Evolutionary conservation across 805 yeast species (phyloP).

Genomic region (Hanseniaspora thailandica): DNA sequence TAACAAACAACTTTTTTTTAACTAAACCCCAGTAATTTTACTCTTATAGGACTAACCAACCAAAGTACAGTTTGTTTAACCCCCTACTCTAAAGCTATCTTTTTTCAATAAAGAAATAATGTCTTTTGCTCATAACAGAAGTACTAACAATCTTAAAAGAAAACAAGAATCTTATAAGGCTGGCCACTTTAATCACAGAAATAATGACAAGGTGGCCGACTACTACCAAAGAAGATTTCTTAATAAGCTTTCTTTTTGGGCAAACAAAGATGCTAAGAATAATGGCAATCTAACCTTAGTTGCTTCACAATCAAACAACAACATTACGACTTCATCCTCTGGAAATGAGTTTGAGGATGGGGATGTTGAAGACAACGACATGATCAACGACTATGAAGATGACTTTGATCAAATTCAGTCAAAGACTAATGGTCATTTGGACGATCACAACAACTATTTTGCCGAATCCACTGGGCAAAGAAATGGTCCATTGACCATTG

Average conservation of each 20-base stretch:
- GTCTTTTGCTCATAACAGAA: neutral
- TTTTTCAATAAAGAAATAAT: neutral
- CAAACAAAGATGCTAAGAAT: neutral
- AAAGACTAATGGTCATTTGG: neutral
- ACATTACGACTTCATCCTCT: neutral
- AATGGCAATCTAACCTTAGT: neutral
- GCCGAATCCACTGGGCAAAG: neutral
- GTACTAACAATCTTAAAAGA: neutral
- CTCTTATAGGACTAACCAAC: neutral
- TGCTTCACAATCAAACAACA: neutral
- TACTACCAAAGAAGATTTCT: neutral
- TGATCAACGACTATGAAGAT: slow-evolving; percentile 3
- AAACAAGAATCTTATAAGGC: neutral
- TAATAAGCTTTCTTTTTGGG: neutral
- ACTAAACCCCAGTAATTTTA: neutral
- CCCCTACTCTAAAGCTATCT: neutral
- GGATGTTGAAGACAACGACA: slow-evolving; percentile 12
- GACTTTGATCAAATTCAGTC: neutral
- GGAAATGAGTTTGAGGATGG: slow-evolving; percentile 1
- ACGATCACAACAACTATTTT: neutral
- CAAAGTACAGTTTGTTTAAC: neutral
- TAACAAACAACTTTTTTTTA: neutral
- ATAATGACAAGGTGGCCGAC: neutral
- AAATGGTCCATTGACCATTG: neutral
- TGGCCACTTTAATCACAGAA: neutral